Base-by-base conservation (phyloP, 2,329 filamentous ascomycete genomes). In the Stagonosporopsis rhizophila region DNA sequence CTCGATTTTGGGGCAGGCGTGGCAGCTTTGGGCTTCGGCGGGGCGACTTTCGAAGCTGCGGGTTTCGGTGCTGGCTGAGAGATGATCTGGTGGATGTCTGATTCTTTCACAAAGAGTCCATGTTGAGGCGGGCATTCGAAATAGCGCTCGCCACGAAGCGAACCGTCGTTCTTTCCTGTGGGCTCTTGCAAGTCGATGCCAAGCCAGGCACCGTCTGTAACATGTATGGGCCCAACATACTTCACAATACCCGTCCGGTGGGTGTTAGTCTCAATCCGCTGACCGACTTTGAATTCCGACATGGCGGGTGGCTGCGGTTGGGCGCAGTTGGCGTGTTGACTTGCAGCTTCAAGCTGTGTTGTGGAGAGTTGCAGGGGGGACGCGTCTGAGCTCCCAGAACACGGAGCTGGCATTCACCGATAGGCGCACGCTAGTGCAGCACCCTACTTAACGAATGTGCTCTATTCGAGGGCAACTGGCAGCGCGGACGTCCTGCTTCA, bases 81-180 rank as follows among this genome's bases (percentile, higher is more conserved):
- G 44, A 70, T 82, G 27, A 74, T 67, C 30, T 87, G 80, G 12
- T 82, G 83, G 45, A 95, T 81, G 55, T 88, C 88, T 50, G 84
- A 79, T 27, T 91, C 88, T 60, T 91, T 86, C 52, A 97, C 85
- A 70, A 99, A 98, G 86, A 99, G 95, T 82, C 91, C 86, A 84
- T 88, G 77, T 73, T 83, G 78, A 40, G 80, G 78, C 44, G 82
- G 75, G 66, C 94, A 98, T 45, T 93, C 87, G 68, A 98, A 98
- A 74, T 98, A 98, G 19, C 91, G 83, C 72, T 91, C 85, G 59
- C 92, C 93, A 75, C 94, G 86, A 42, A 98, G 91, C 52, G 90
- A 89, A 62, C 94, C 94, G 82, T 98, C 92, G 69, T 98, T 98
- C 81, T 98, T 98, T 28, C 95, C 94, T 19, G 84, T 86, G 49